Evolutionary conservation across 192 early-diverging fungal species (phyloP).

Genomic region (Rhizoclosmatium sp.): DNA sequence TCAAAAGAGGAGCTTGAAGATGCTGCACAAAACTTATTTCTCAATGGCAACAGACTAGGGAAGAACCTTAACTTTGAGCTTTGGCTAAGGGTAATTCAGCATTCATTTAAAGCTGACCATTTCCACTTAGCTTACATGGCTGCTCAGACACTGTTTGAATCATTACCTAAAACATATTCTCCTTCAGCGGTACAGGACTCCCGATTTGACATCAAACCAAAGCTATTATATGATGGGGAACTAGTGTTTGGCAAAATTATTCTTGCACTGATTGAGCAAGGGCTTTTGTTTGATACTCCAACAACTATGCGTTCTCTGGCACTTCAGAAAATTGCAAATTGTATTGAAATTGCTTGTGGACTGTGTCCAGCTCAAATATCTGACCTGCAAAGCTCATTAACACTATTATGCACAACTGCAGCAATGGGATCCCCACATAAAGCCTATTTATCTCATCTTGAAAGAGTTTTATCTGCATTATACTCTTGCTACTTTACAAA

Average conservation of each 20-base stretch:
- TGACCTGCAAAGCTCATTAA: not conserved
- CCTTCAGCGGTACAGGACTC: not conserved
- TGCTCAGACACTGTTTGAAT: constrained; percentile 5
- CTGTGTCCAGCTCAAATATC: not conserved
- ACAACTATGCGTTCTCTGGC: not conserved
- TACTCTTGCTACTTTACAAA: constrained; percentile 13
- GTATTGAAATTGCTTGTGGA: not conserved
- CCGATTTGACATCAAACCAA: not conserved
- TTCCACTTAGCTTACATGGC: constrained; percentile 19
- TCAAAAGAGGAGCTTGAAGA: constrained; percentile 30
- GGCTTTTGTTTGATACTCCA: constrained; percentile 11
- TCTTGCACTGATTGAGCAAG: not conserved
- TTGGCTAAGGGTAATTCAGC: constrained; percentile 22
- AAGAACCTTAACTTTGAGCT: constrained; percentile 10
- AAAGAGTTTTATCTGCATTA: constrained; percentile 4
- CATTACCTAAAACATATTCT: not conserved
- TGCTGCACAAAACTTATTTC: not conserved
- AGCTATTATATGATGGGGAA: constrained; percentile 2
- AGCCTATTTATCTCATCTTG: not conserved
- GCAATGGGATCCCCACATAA: not conserved
- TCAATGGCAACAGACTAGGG: not conserved
- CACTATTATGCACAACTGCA: not conserved
- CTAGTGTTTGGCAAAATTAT: constrained; percentile 16
- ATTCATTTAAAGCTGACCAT: constrained; percentile 10
- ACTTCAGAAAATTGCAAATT: constrained; percentile 5